Base-by-base conservation (phyloP, 192 early-diverging fungal genomes). In the Helicostylum pulchrum region DNA sequence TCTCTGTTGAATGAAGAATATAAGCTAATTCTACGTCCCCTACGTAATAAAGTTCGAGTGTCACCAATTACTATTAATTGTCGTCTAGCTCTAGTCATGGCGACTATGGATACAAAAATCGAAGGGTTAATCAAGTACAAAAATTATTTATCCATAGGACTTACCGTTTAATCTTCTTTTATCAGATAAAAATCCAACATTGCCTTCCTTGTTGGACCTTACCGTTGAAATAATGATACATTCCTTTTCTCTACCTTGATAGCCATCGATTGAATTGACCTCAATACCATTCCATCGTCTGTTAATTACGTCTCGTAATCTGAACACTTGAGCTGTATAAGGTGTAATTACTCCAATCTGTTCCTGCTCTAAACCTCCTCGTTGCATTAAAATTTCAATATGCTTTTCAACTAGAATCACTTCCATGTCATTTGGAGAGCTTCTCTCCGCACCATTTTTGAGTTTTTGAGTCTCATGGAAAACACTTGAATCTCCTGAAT, bases 191-290 rank as follows among this genome's bases (percentile, higher is more conserved):
- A 97, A 95, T 2, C 95, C 94, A 19, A 94, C 83, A 50, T 92
- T 83, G 2, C 82, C 81, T 26, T 80, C 72, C 7, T 76, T 79
- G 64, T 97, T 96, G 21, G 87, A 88, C 14, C 94, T 73, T 21
- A 96, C 92, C 12, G 93, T 74, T 0, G 86, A 83, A n/a, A 96
- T 51, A 5, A 97, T 74, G 14, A 95, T 83, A 0, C 87, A 90
- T 68, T 95, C 89, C 64, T 92, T 92, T 70, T 97, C 94, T 39
- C 91, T 84, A 6, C 93, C 94, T 72, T 95, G 93, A 68, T 92
- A 92, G 2, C 93, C 92, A 69, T 95, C 93, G 4, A 95, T 90
- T 10, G 87, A 84, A 1, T 88, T 90, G 23, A 94, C 83, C 69
- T 94, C 92, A 52, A 92, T 65, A 2, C 67, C 80, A 0, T 83